These are phyloP conservation scores for Aspergillus diversus DNA, from an alignment of 495 filamentous ascomycete species.

Conservation along the genomic window DNA sequence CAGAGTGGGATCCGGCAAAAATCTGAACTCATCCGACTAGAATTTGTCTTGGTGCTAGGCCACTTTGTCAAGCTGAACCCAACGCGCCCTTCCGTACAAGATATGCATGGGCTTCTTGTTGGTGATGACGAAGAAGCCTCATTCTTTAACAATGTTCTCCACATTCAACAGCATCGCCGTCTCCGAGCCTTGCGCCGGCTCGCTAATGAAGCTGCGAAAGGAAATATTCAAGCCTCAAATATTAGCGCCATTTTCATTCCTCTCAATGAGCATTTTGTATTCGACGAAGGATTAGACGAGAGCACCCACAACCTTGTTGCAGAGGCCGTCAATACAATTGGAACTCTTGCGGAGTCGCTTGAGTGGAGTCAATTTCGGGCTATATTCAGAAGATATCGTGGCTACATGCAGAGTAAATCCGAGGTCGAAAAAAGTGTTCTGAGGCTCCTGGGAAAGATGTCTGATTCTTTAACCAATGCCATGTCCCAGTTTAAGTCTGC, in stretches of 20 bases:
- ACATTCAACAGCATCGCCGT: conserved; percentile 87
- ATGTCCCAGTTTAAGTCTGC: conserved; percentile 47
- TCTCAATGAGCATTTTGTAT: conserved; percentile 90
- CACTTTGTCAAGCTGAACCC: conserved; percentile 74
- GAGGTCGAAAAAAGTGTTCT: conserved; percentile 86
- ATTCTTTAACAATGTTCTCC: conserved; percentile 90
- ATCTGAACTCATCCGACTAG: conserved; percentile 82
- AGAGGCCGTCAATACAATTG: conserved; percentile 77
- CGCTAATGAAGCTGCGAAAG: conserved; percentile 63
- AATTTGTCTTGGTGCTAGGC: conserved; percentile 77
- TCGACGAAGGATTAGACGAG: conserved; percentile 74
- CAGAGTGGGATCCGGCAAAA: conserved; percentile 71
- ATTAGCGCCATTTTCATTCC: conserved; percentile 87
- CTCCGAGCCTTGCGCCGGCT: conserved; percentile 80
- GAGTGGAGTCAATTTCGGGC: conserved; percentile 92
- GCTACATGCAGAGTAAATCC: conserved; percentile 77
- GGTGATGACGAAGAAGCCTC: conserved; percentile 84
- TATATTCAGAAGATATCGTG: conserved; percentile 76
- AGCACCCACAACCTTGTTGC: conserved; percentile 82
- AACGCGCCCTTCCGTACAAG: conserved; percentile 67
- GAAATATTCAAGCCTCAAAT: conserved; percentile 70
- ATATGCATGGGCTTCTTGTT: conserved; percentile 74
- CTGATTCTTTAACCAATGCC: conserved; percentile 69
- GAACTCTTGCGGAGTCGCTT: conserved; percentile 69
- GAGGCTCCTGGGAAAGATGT: conserved; percentile 75